Evolutionary conservation across 2,329 filamentous ascomycete genomes (phyloP).

Genomic region (Zymoseptoria ardabiliae): DNA sequence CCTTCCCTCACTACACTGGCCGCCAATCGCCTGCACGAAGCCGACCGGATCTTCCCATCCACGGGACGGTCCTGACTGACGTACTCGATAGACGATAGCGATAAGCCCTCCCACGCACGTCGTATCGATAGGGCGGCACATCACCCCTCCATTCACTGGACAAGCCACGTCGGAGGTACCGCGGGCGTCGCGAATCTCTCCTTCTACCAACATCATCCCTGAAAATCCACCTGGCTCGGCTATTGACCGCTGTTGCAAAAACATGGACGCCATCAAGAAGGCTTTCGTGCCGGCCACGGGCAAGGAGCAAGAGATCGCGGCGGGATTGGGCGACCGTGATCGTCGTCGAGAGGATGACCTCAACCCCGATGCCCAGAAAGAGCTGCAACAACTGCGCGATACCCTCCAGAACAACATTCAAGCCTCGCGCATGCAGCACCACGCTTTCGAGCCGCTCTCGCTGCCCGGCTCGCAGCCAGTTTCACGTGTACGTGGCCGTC

Average conservation of each 20-base stretch:
- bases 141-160: neutral
- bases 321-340: constrained; percentile 4
- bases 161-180: neutral
- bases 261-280: constrained; percentile 13
- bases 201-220: neutral
- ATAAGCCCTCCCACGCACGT: neutral
- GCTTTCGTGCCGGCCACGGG: constrained; percentile 10
- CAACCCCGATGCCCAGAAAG: constrained; percentile 31
- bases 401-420: constrained; percentile 71
- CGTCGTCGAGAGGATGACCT: constrained; percentile 16
- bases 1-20: neutral
- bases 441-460: constrained; percentile 84
- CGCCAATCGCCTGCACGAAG: neutral
- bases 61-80: neutral
- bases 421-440: constrained; percentile 74
- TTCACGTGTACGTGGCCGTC: constrained; percentile 55
- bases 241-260: neutral
- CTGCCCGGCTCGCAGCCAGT: constrained; percentile 78
- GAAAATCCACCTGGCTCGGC: neutral
- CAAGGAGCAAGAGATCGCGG: constrained; percentile 3
- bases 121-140: neutral
- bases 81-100: no score
- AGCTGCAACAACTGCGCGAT: constrained; percentile 64
- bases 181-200: neutral
- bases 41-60: neutral